Evolutionary conservation across 371 early-diverging fungal genomes (phyloP).

Genomic region (Saksenaea oblongispora): DNA sequence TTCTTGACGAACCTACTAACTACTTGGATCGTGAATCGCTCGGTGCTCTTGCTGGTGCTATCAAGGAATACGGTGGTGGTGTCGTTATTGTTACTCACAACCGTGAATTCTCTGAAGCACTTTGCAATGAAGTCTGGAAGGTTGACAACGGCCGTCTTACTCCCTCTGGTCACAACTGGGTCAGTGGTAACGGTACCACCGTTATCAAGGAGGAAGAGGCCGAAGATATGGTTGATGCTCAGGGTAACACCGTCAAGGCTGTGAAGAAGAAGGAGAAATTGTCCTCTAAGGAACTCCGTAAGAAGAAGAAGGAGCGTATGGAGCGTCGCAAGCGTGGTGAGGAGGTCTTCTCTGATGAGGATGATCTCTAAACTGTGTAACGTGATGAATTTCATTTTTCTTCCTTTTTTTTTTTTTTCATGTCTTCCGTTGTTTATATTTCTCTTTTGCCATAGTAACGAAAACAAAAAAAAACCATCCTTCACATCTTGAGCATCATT

Average conservation of each 20-base stretch:
- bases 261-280: constrained; percentile 52
- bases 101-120: constrained; percentile 69
- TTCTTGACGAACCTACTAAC: constrained; percentile 90
- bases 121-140: constrained; percentile 75
- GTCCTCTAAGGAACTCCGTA: constrained; percentile 50
- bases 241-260: constrained; percentile 53
- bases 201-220: constrained; percentile 36
- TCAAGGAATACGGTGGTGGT: constrained; percentile 73
- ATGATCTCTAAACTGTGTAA: constrained; percentile 35
- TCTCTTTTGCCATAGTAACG: neutral
- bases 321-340: constrained; percentile 61
- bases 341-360: constrained; percentile 53
- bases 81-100: constrained; percentile 81
- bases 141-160: constrained; percentile 69
- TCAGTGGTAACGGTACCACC: constrained; percentile 47
- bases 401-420: constrained; percentile 1
- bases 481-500: neutral
- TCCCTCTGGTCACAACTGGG: constrained; percentile 58
- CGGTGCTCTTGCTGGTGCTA: constrained; percentile 68
- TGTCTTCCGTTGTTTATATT: constrained; percentile 3
- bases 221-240: constrained; percentile 51
- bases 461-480: neutral
- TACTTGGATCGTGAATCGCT: constrained; percentile 81
- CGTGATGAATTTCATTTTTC: neutral
- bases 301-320: constrained; percentile 63